A percentile compares a stretch with the other conserved stretches of the same genome.
Evolutionary conservation across 768 basidiomycete genomes (phyloP).

Genomic region (Phaffia tasmanica): DNA sequence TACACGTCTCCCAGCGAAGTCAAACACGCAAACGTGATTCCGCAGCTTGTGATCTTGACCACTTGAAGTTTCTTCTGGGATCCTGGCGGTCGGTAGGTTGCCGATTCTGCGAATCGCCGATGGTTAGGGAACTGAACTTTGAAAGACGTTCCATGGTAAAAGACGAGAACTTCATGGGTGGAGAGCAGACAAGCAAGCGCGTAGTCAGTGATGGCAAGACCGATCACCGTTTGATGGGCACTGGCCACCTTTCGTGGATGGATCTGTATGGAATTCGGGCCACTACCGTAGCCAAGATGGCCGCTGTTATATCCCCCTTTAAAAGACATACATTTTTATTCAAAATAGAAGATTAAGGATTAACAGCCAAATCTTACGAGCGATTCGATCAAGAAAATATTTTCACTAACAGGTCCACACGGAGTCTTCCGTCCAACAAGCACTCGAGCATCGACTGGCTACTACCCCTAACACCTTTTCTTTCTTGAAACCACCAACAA

Average conservation of each 20-base stretch:
- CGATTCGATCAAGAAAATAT: no score
- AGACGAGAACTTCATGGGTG: constrained; percentile 59
- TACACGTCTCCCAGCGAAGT: constrained; percentile 84
- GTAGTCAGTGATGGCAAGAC: constrained; percentile 69
- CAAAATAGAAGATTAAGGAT: no score
- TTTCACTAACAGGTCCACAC: constrained; percentile 47
- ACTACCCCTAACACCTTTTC: constrained; percentile 70
- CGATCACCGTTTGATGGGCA: constrained; percentile 56
- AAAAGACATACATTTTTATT: no score
- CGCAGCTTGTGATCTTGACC: constrained; percentile 65
- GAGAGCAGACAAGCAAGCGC: constrained; percentile 69
- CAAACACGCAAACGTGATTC: constrained; percentile 69
- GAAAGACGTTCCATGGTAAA: not conserved
- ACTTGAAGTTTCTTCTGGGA: constrained; percentile 59
- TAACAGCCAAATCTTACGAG: no score
- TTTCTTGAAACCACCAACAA: constrained; percentile 63
- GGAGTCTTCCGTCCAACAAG: constrained; percentile 62
- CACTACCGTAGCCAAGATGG: constrained; percentile 77
- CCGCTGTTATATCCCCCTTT: constrained; percentile 72
- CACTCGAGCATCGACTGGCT: constrained; percentile 74
- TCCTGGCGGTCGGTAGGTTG: constrained; percentile 70
- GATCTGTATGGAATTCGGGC: constrained; percentile 60
- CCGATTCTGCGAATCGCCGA: constrained; percentile 61
- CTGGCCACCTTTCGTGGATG: constrained; percentile 70
- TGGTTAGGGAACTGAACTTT: constrained; percentile 58